These are phyloP conservation scores for Geranium incanum DNA, from an alignment of 441 rosid genomes.

Conservation along the genomic window DNA sequence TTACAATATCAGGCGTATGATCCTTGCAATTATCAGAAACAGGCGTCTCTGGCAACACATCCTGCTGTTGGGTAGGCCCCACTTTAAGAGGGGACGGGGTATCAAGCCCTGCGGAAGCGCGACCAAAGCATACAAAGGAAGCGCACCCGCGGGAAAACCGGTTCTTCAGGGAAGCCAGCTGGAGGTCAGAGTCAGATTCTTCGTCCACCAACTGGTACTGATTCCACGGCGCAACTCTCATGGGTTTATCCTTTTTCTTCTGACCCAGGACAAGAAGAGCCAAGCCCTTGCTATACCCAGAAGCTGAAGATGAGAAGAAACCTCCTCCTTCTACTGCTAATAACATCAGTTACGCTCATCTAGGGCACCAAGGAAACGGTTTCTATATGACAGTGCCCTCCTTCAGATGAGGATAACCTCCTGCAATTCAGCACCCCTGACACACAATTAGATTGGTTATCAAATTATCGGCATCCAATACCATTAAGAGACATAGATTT, in stretches of 20 bases:
- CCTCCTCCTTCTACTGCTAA: constrained; percentile 99
- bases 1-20: constrained; percentile 25
- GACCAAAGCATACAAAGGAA: constrained; percentile 76
- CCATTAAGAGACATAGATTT: not conserved
- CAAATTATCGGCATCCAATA: constrained; percentile 5
- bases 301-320: constrained; percentile 94
- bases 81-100: constrained; percentile 65
- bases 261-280: constrained; percentile 89
- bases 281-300: constrained; percentile 88
- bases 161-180: constrained; percentile 84
- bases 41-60: constrained; percentile 36
- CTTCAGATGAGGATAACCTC: constrained; percentile 18
- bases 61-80: constrained; percentile 64
- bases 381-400: constrained; percentile 21
- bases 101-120: constrained; percentile 72
- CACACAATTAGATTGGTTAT: constrained; percentile 21
- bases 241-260: constrained; percentile 67
- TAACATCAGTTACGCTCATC: constrained; percentile 88
- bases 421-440: constrained; percentile 26
- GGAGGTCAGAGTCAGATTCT: constrained; percentile 66
- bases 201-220: constrained; percentile 80
- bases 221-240: constrained; percentile 88
- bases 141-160: constrained; percentile 70
- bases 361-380: constrained; percentile 27
- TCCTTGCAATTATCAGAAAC: constrained; percentile 38